Percentiles rank a stretch among this genome's conserved stretches.
Evolutionary conservation across 768 basidiomycete genomes (phyloP).

Genomic region (Tricholoma sp.): DNA sequence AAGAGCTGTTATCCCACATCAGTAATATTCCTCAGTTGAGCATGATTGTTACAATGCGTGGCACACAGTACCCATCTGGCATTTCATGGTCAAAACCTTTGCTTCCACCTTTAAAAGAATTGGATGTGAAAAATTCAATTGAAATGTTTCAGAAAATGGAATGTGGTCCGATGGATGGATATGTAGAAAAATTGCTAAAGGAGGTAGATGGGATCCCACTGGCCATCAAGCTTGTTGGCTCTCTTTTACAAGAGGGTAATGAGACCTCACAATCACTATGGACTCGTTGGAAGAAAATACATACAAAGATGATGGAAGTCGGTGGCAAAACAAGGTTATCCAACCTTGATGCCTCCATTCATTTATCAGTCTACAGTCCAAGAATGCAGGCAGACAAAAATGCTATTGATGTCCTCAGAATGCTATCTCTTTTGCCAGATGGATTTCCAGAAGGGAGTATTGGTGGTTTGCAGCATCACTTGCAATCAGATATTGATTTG

Average conservation of each 20-base stretch:
- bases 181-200: background rate
- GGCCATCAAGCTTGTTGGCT: conserved; percentile 11
- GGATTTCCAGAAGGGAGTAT: background rate
- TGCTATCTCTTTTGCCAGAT: conserved; percentile 17
- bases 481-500: background rate
- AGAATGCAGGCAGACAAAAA: conserved; percentile 10
- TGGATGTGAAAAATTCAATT: background rate
- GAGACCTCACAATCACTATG: conserved; percentile 15
- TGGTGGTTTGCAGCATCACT: background rate
- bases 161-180: background rate
- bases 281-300: conserved; percentile 13
- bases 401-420: conserved; percentile 10
- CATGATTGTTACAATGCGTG: conserved; percentile 1
- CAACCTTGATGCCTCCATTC: conserved; percentile 15
- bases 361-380: conserved; percentile 9
- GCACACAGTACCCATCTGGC: conserved; percentile 3
- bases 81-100: background rate
- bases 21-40: background rate
- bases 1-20: conserved; percentile 1
- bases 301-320: conserved; percentile 13
- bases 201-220: background rate
- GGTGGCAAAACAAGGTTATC: conserved; percentile 14
- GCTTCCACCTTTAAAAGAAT: background rate
- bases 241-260: conserved; percentile 16
- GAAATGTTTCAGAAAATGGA: background rate